These are phyloP conservation scores for Nevesoporus exiguus DNA, from an alignment of 768 basidiomycete species.

Conservation along the genomic window DNA sequence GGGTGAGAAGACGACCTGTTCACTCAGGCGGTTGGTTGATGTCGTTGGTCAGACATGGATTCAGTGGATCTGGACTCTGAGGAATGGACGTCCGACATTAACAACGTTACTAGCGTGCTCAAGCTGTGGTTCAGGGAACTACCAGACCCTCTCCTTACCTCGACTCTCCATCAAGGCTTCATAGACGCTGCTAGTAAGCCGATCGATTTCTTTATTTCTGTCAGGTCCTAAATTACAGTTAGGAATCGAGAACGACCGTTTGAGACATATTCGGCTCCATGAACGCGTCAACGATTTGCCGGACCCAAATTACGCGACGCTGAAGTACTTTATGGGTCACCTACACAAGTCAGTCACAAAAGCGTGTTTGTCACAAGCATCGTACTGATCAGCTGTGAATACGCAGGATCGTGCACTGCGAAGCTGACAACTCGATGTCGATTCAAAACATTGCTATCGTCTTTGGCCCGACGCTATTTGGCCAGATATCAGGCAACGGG, in stretches of 20 bases:
- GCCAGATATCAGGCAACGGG: constrained; percentile 51
- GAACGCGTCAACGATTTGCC: constrained; percentile 97
- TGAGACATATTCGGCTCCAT: constrained; percentile 93
- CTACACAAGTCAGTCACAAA: constrained; percentile 64
- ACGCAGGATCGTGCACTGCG: constrained; percentile 69
- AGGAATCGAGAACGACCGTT: constrained; percentile 92
- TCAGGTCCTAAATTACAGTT: constrained; percentile 1
- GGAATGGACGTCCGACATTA: constrained; percentile 94
- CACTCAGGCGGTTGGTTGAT: constrained; percentile 20
- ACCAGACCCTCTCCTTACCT: constrained; percentile 89
- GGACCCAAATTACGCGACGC: constrained; percentile 96
- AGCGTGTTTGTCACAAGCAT: not conserved
- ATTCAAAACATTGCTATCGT: constrained; percentile 93
- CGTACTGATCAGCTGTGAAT: constrained; percentile 9
- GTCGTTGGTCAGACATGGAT: constrained; percentile 62
- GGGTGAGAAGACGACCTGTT: constrained; percentile 44
- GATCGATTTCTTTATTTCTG: not conserved
- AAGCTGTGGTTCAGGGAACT: constrained; percentile 97
- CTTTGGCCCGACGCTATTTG: constrained; percentile 96
- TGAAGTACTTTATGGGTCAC: constrained; percentile 95
- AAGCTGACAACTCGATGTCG: constrained; percentile 85
- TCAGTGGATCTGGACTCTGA: constrained; percentile 81
- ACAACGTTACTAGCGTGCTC: constrained; percentile 89
- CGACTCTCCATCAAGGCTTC: constrained; percentile 82
- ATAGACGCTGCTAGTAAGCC: constrained; percentile 90